Conservation (phyloP, 164 flowering plant species). For the Magnolia kwangsiensis region DNA sequence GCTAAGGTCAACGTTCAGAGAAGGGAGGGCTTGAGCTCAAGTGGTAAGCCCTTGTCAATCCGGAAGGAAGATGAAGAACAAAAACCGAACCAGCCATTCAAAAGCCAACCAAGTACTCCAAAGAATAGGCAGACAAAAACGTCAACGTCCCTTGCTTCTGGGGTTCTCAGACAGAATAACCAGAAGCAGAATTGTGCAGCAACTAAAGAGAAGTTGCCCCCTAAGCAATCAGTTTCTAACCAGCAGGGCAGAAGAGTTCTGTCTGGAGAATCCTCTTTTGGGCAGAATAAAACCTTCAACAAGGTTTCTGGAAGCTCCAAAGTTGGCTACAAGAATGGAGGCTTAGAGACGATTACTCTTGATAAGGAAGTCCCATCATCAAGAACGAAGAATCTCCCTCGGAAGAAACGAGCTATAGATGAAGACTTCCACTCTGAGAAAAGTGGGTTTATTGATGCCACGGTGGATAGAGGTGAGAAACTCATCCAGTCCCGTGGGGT, state of each 20-base stretch:
- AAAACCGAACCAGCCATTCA: slow-evolving; percentile 34
- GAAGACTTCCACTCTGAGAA: slow-evolving; percentile 35
- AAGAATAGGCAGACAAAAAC: slow-evolving; percentile 47
- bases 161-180: slow-evolving; percentile 72
- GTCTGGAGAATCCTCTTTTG: slow-evolving; percentile 37
- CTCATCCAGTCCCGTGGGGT: slow-evolving; percentile 12
- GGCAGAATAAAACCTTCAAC: slow-evolving; percentile 30
- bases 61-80: slow-evolving; percentile 44
- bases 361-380: slow-evolving; percentile 35
- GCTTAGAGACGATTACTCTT: slow-evolving; percentile 29
- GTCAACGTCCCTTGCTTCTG: slow-evolving; percentile 31
- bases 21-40: slow-evolving; percentile 60
- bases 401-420: slow-evolving; percentile 60
- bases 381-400: slow-evolving; percentile 38
- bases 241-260: slow-evolving; percentile 40
- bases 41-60: slow-evolving; percentile 21
- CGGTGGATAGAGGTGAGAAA: slow-evolving; percentile 25
- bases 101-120: slow-evolving; percentile 34
- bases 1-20: slow-evolving; percentile 95
- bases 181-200: slow-evolving; percentile 64
- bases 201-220: slow-evolving; percentile 41
- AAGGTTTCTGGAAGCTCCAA: slow-evolving; percentile 38
- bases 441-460: slow-evolving; percentile 24
- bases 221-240: slow-evolving; percentile 41
- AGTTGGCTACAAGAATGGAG: slow-evolving; percentile 44